A percentile compares a stretch with the other conserved stretches of the same genome.
Conservation (phyloP, 108 stramenopile genomes). For the Hondaea fermentalgiana region DNA sequence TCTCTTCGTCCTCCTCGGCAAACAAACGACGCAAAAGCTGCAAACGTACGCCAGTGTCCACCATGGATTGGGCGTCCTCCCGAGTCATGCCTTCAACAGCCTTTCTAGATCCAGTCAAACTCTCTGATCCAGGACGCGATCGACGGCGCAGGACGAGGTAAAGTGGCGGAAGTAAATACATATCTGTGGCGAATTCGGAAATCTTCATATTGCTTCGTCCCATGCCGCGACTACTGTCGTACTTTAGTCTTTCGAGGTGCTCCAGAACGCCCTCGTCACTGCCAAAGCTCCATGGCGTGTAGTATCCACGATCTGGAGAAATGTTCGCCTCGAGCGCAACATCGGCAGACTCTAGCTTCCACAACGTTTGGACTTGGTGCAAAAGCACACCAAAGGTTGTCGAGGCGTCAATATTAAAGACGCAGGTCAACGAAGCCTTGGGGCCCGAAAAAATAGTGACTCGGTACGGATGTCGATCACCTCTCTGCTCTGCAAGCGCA, state of each 20-base stretch:
- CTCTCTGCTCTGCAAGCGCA: background rate
- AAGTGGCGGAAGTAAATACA: background rate
- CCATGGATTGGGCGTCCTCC: background rate
- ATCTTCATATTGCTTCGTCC: background rate
- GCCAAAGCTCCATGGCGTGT: background rate
- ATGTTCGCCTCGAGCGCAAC: background rate
- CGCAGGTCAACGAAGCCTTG: background rate
- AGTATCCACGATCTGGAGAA: background rate
- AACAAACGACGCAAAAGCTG: background rate
- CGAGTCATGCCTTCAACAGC: background rate
- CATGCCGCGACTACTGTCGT: background rate
- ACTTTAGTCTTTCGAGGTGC: background rate
- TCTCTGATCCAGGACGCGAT: too few relatives aligned
- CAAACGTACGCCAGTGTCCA: background rate
- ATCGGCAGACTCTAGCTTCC: background rate
- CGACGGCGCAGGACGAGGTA: background rate
- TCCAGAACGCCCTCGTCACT: background rate
- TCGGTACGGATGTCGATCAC: background rate
- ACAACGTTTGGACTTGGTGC: background rate
- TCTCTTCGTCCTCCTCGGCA: background rate
- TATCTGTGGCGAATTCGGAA: background rate
- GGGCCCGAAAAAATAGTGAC: background rate
- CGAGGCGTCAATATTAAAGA: background rate
- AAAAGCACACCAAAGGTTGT: background rate
- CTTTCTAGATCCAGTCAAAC: too few relatives aligned